Base-by-base conservation (phyloP, 371 early-diverging fungal species). In the Mucor saturninus region DNA sequence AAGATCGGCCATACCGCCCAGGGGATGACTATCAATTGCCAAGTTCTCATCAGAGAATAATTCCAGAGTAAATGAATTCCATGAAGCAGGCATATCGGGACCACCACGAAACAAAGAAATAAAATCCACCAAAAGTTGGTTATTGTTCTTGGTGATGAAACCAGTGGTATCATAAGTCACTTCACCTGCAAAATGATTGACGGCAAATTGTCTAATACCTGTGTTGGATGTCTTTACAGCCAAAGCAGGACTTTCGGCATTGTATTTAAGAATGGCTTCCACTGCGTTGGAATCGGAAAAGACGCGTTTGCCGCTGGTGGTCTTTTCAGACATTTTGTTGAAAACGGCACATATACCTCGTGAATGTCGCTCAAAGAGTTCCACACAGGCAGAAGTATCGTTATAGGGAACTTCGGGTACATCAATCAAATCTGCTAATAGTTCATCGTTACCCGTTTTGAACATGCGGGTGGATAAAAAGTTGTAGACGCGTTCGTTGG, bases 401-500 rank as follows among this genome's bases (percentile, higher is more conserved):
- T 35, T 58, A 31, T 64, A 79, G 21, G 64, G 40, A 2, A 80
- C 75, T 4, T 78, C 42, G 6, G 77, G 73, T 65, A 87, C 62
- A 9, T 72, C 64, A 10, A 83, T 80, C 46, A 86, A 83, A 26
- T 86, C 85, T 52, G 71, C 64, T 55, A 54, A 46, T 30, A 67
- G 84, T 69, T 63, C 67, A 55, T 59, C 77, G 65, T 46, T 73
- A 57, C 35, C 86, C 76, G n/a, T 56, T 59, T 54, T 74, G 80
- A 94, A 86, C 56, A 88, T 82, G 48, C 88, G 86, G 29, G 77
- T 68, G 28, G 74, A 69, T 4, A 87, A 56, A 61, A 82, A 91
- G 29, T 85, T 79, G 46, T 84, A 79, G 26, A 93, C 68, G 50
- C 89, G 85, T 72, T 95, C 95, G 69, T 89, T 91, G 45, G 94